Percentiles rank a stretch among this genome's conserved stretches.
These are phyloP conservation scores for Tieghemostelium lacteum DNA, from an alignment of 78 protist species.

Conservation along the genomic window DNA sequence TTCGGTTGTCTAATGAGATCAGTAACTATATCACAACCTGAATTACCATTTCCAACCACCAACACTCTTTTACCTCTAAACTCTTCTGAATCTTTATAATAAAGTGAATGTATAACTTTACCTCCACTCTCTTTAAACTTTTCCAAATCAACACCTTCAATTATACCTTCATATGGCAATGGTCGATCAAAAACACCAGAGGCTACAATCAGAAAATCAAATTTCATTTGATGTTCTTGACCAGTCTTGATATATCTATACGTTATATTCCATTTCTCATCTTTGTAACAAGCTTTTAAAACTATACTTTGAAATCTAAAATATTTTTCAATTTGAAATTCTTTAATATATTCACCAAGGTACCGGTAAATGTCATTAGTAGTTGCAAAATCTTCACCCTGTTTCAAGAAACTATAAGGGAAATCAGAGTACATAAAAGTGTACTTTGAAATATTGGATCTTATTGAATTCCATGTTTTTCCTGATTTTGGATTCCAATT, in stretches of 20 bases:
- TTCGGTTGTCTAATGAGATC: not conserved
- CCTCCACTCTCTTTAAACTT: not conserved
- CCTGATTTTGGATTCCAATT: not conserved
- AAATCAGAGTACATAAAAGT: conserved; percentile 24
- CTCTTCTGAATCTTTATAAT: not conserved
- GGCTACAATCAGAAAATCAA: conserved; percentile 10
- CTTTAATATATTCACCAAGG: not conserved
- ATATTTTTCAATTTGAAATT: not conserved
- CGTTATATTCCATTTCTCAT: not conserved
- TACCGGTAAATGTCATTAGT: not conserved
- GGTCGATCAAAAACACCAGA: not conserved
- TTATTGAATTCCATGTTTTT: conserved; percentile 16
- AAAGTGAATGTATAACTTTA: not conserved
- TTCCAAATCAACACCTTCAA: not conserved
- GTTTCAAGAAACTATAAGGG: conserved; percentile 1
- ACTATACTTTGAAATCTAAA: not conserved
- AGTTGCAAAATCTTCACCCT: not conserved
- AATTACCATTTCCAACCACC: not conserved
- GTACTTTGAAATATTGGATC: conserved; percentile 3
- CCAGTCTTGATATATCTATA: not conserved
- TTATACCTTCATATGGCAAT: not conserved
- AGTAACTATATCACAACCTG: not conserved
- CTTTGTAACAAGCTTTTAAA: not conserved
- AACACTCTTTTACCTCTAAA: not conserved
- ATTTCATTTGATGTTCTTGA: not conserved